These are phyloP conservation scores for Diplodia seriata DNA, from an alignment of 2,329 filamentous ascomycete species.

Conservation along the genomic window DNA sequence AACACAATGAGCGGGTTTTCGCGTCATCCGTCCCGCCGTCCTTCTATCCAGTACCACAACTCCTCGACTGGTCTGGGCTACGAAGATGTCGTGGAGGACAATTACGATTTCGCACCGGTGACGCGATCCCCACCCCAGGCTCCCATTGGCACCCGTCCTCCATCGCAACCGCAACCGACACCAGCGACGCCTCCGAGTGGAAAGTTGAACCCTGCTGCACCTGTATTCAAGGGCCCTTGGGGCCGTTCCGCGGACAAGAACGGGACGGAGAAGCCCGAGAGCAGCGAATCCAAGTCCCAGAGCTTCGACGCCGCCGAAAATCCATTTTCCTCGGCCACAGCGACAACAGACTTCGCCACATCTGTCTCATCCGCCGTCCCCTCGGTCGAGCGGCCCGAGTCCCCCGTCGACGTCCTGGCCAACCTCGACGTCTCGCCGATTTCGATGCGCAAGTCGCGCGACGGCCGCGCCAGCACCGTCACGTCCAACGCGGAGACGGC, in stretches of 20 bases:
- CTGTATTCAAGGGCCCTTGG: constrained; percentile 66
- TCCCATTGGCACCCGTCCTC: constrained; percentile 80
- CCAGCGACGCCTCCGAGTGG: constrained; percentile 57
- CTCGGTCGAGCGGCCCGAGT: not conserved
- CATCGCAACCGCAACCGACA: constrained; percentile 59
- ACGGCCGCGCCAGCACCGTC: constrained; percentile 32
- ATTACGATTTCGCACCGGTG: constrained; percentile 56
- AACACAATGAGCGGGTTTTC: constrained; percentile 66
- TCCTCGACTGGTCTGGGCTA: constrained; percentile 70
- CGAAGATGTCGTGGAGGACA: constrained; percentile 60
- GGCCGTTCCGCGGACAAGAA: constrained; percentile 31
- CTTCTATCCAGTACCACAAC: constrained; percentile 74
- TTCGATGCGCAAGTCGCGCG: constrained; percentile 32
- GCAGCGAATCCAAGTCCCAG: constrained; percentile 3
- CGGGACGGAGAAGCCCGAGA: constrained; percentile 10
- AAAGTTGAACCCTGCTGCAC: constrained; percentile 83
- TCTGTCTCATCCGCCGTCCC: constrained; percentile 26
- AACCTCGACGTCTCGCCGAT: constrained; percentile 34
- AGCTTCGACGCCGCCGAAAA: constrained; percentile 2
- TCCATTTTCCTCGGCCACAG: constrained; percentile 33
- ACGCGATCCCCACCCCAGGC: constrained; percentile 63
- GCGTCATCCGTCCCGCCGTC: constrained; percentile 77
- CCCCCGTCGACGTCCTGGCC: not conserved
- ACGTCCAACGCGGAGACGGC: constrained; percentile 19
- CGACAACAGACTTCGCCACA: constrained; percentile 44